Conservation (phyloP, 2,329 filamentous ascomycete genomes). For the Fusarium falciforme region DNA sequence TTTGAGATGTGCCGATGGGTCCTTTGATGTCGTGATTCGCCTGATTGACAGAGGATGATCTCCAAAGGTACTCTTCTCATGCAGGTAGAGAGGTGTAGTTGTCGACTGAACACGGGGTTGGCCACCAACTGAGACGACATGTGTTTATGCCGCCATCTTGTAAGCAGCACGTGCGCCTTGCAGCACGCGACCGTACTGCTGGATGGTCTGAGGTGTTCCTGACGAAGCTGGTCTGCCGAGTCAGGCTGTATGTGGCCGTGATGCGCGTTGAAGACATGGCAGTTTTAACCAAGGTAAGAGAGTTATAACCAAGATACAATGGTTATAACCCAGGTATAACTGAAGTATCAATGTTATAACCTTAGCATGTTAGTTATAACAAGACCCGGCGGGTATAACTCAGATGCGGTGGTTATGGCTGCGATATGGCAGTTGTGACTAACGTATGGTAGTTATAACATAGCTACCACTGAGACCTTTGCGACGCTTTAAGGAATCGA, state of each 20-base stretch:
- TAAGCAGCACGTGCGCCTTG: not conserved
- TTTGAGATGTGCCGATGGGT: not conserved
- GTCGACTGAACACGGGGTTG: not conserved
- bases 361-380: not conserved
- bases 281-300: not conserved
- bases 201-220: not conserved
- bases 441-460: not conserved
- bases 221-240: not conserved
- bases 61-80: not conserved
- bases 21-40: not conserved
- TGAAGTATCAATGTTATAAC: not conserved
- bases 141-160: not conserved
- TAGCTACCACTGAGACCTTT: not conserved
- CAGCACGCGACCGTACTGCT: not conserved
- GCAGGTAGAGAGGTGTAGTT: not conserved
- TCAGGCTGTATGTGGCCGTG: not conserved
- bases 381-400: not conserved
- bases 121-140: not conserved
- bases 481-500: no score
- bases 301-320: not conserved
- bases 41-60: not conserved
- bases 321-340: not conserved
- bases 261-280: not conserved
- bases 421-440: not conserved
- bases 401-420: not conserved